Evolutionary conservation across 192 early-diverging fungal genomes (phyloP), one percentile per base, ranked within the genome.

Genomic region (Backusella circina): DNA sequence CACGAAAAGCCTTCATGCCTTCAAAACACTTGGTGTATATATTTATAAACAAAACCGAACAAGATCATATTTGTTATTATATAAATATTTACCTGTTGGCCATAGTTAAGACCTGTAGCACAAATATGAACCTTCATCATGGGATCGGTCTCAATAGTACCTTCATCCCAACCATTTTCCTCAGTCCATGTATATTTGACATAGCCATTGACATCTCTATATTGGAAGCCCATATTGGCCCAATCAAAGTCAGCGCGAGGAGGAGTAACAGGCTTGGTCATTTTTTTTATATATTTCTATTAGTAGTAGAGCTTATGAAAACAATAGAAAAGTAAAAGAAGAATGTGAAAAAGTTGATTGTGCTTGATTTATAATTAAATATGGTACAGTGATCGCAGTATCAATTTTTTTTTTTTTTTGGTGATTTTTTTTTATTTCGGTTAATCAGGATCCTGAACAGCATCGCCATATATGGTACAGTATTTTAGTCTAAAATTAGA

Each of bases 1-100:
- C 85, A 12, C 89, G 78, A 85, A 91, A 94, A 0, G 93, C 91
- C 75, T 94, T 94, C 73, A 94, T 77, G n/a, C 93, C 93, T 84
- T 94, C 93, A 76, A 94, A 94, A 75, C 90, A 91, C 86, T 87
- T 64, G 8, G 32, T 39, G 3, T 47, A 77, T 15, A 70, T 18
- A 31, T 50, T 23, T 26, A 10, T 44, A 70, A 44, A 39, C 13
- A 70, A 16, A 71, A 15, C n/a, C 30, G 16, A n/a, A 16, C 13
- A 23, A 70, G 12, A 35, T 41, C 44, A 26, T 47, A 18, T 47
- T n/a, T 44, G 2, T 36, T n/a, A 37, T 33, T 31, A 47, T 32
- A 21, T 28, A 33, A 50, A 31, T 44, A 35, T 39, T 76, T 84
- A 89, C 88, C 79, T 88, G 84, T 73, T 94, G 93, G 30, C 93